These are phyloP conservation scores for Petunia axillaris DNA, from an alignment of 257 asterid species.

Conservation along the genomic window DNA sequence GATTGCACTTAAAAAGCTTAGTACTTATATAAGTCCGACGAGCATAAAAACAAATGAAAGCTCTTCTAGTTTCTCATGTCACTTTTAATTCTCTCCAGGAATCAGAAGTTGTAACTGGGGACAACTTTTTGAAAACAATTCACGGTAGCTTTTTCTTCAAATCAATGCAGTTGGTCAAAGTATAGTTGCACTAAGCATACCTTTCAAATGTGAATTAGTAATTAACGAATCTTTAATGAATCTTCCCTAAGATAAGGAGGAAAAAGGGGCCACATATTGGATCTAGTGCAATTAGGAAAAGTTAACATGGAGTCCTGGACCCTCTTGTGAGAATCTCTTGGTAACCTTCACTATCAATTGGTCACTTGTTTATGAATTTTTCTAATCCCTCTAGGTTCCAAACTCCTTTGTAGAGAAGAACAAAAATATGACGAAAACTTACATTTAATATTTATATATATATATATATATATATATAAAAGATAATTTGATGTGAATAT, in stretches of 20 bases:
- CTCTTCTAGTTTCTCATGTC: too few relatives aligned
- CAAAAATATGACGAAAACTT: background rate
- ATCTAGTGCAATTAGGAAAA: background rate
- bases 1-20: too few relatives aligned
- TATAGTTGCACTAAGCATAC: background rate
- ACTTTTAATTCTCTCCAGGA: too few relatives aligned
- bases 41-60: too few relatives aligned
- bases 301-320: background rate
- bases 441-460: background rate
- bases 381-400: background rate
- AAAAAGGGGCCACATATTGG: background rate
- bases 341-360: slow-evolving; percentile 2
- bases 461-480: too few relatives aligned
- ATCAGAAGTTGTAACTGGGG: too few relatives aligned
- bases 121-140: background rate
- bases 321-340: background rate
- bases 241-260: background rate
- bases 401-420: background rate
- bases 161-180: background rate
- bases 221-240: slow-evolving; percentile 18
- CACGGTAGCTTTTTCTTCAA: background rate
- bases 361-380: background rate
- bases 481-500: background rate
- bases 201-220: background rate
- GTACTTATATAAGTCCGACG: too few relatives aligned